Evolutionary conservation across 2,329 filamentous ascomycete genomes (phyloP).

Genomic region (Aspergillus floridensis): DNA sequence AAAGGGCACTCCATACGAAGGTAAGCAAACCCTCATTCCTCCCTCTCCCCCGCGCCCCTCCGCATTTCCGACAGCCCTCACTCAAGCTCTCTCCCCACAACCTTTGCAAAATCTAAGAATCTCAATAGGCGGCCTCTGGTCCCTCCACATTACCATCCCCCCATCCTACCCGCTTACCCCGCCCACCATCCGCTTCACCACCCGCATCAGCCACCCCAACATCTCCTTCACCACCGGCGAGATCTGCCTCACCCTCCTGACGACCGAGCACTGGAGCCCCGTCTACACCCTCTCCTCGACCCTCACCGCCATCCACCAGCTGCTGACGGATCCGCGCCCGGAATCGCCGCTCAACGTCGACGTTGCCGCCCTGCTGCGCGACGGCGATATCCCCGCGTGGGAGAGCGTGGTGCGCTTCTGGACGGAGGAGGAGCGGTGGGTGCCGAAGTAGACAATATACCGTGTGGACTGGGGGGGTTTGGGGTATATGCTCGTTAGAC

Average conservation of each 20-base stretch:
- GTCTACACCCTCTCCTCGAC: conserved; percentile 69
- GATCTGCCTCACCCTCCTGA: conserved; percentile 88
- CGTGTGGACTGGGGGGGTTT: background rate
- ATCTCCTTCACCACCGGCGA: conserved; percentile 72
- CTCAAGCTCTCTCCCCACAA: background rate
- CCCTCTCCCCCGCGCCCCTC: background rate
- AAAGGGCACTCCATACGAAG: conserved; percentile 59
- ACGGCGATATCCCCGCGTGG: conserved; percentile 45
- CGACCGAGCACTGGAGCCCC: conserved; percentile 71
- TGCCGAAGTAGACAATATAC: background rate
- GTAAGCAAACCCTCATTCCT: conserved; percentile 34
- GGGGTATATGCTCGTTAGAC: no score
- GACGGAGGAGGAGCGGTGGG: conserved; percentile 48
- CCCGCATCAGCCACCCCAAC: conserved; percentile 82
- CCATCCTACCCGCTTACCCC: conserved; percentile 73
- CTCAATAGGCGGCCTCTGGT: conserved; percentile 71
- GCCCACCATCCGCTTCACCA: conserved; percentile 77
- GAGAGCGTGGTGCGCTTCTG: conserved; percentile 49
- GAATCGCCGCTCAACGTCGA: conserved; percentile 52
- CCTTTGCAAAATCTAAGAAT: background rate
- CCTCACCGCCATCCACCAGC: conserved; percentile 47
- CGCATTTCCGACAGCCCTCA: conserved; percentile 2
- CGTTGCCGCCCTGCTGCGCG: conserved; percentile 46
- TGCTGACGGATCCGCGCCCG: conserved; percentile 45
- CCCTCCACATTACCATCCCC: conserved; percentile 74